Base-by-base conservation (phyloP, 805 yeast species). In the Candida dendrica region DNA sequence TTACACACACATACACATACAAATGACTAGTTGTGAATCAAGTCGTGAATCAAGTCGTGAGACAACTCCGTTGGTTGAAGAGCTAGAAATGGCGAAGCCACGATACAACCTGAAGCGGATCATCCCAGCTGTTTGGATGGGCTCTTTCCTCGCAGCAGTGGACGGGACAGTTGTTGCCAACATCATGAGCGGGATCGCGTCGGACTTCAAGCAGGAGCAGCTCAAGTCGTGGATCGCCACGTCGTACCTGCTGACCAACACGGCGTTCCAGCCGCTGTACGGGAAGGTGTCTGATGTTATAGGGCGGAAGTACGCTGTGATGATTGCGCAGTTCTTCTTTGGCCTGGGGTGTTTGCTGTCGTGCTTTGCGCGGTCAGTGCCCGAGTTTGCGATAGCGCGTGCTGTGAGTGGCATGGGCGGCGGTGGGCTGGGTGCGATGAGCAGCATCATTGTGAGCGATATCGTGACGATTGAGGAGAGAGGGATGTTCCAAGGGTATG, bases 181-280 rank as follows among this genome's bases (percentile, higher is more conserved):
- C 9, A 65, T 77, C 15, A 60, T 78, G 50, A 68, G 71, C 37
- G 65, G 69, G 14, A 79, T 79, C 34, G 82, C 82, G 14, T 71
- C 78, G 6, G 76, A 76, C 16, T 66, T 79, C 53, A 56, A 75
- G 34, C 75, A 72, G 34, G 64, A 77, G 34, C 64, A 68, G 13
- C 52, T 67, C 27, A 58, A 75, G 13, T 61, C 77, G 3, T 82
- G 89, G 88, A 80, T 82, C 4, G 87, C 87, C 3, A 77, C 87
- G 0, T 73, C 84, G 1, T 77, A 80, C 40, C 61, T 84, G 31
- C 61, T 84, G 19, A 79, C 88, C 2, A 79, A 78, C 48, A 73
- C 84, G 3, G 83, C 84, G 2, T 79, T 81, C 56, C 88, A 81
- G 60, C 88, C 87, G 2, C 56, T 83, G 24, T 79, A 76, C 43